phyloP scores from a whole-genome alignment of 2,329 filamentous ascomycete genomes.

The Pseudogymnoascus sp. region DNA sequence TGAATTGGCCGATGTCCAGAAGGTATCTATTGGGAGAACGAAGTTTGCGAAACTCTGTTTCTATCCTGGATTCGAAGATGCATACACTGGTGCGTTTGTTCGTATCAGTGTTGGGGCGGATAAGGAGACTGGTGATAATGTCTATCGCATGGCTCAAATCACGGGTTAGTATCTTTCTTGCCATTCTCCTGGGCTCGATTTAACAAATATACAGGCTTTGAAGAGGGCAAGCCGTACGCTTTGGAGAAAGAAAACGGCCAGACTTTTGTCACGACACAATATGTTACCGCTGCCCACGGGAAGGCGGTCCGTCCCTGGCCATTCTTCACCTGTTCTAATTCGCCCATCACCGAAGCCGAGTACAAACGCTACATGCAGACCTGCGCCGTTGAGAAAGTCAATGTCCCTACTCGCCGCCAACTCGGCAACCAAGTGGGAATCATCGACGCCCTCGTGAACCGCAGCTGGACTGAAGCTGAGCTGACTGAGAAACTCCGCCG shows the following conservation, averaged over 20 bases:
- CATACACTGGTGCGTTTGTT: conserved; percentile 75
- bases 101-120: conserved; percentile 78
- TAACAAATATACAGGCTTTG: conserved; percentile 52
- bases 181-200: background rate
- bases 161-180: conserved; percentile 50
- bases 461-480: conserved; percentile 74
- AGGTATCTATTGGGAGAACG: conserved; percentile 71
- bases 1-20: conserved; percentile 72
- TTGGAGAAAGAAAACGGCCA: conserved; percentile 68
- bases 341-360: conserved; percentile 73
- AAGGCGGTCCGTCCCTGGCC: conserved; percentile 78
- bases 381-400: conserved; percentile 61
- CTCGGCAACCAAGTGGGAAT: conserved; percentile 67
- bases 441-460: conserved; percentile 71
- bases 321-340: conserved; percentile 84
- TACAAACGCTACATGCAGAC: conserved; percentile 72
- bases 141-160: conserved; percentile 83
- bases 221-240: conserved; percentile 71
- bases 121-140: conserved; percentile 58
- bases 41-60: conserved; percentile 90
- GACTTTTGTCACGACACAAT: conserved; percentile 75
- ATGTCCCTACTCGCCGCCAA: conserved; percentile 62
- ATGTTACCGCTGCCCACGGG: conserved; percentile 72
- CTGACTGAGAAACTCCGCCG: conserved; percentile 70
- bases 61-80: conserved; percentile 77